These are phyloP conservation scores for Nothophoma quercina DNA, from an alignment of 2,329 filamentous ascomycete genomes.

Conservation along the genomic window DNA sequence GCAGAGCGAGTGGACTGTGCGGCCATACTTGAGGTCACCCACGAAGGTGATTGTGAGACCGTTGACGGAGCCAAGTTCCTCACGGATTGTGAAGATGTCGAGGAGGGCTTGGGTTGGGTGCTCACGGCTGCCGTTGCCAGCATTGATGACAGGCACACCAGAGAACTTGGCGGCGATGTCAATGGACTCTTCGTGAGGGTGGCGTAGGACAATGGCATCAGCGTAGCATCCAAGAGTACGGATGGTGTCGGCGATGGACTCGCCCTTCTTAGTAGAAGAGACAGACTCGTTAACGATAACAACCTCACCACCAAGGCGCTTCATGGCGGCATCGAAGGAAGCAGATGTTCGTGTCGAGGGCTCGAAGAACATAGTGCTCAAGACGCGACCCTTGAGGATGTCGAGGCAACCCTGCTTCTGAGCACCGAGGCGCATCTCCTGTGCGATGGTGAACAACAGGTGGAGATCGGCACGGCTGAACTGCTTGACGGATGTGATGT, in stretches of 20 bases:
- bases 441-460: slow-evolving; percentile 91
- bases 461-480: slow-evolving; percentile 89
- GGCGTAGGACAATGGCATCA: slow-evolving; percentile 94
- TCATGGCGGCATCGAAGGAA: slow-evolving; percentile 98
- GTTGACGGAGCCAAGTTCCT: slow-evolving; percentile 94
- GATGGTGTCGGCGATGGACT: slow-evolving; percentile 90
- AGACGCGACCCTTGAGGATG: slow-evolving; percentile 82
- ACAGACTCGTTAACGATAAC: slow-evolving; percentile 81
- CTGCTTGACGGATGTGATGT: slow-evolving; percentile 90
- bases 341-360: slow-evolving; percentile 94
- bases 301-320: slow-evolving; percentile 89
- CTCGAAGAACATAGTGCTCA: slow-evolving; percentile 97
- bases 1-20: slow-evolving; percentile 93
- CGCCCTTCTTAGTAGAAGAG: slow-evolving; percentile 93
- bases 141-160: slow-evolving; percentile 93
- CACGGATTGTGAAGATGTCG: slow-evolving; percentile 97
- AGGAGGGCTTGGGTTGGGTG: slow-evolving; percentile 98
- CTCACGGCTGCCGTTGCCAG: slow-evolving; percentile 93
- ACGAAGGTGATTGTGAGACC: slow-evolving; percentile 95
- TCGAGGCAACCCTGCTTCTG: slow-evolving; percentile 90
- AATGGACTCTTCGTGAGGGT: slow-evolving; percentile 82
- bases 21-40: slow-evolving; percentile 90
- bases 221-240: slow-evolving; percentile 93
- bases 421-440: slow-evolving; percentile 96
- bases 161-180: slow-evolving; percentile 86